Base-by-base conservation (phyloP, 2,329 filamentous ascomycete genomes). In the Mycogone perniciosa region DNA sequence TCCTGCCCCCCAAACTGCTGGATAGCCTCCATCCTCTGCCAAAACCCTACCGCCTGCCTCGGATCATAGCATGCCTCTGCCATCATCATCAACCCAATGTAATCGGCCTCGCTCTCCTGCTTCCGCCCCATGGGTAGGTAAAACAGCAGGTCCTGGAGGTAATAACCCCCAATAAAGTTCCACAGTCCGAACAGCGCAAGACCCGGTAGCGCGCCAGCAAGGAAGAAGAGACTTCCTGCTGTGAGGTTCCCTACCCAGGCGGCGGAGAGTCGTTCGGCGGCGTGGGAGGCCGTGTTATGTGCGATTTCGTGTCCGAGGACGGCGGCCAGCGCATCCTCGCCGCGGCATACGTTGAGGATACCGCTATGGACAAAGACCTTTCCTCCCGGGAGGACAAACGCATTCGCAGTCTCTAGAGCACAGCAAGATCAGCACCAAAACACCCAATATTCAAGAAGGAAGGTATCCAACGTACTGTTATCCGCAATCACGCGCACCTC, bases 81-180 rank as follows among this genome's bases (percentile, higher is more conserved):
- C 85, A 91, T 91, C 77, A 91, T 86, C 77, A 91, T 81, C 33
- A 91, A 67, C 0, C 88, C 88, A 44, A 91, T 89, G 60, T 87
- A 88, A 62, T 92, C 88, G 0, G 88, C 88, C 70, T 92, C 87
- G 44, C 76, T 81, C 73, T 87, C 88, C 69, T 90, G 86, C 62
- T 76, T 78, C 44, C 88, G 74, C 43, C 80, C 81, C 64, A 86
- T 87, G 1, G 87, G 88, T 54, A 79, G 72, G 44, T 74, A 75
- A 62, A 89, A 81, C n/a, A 84, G 76, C 11, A 87, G 64, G 46
- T 87, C 76, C 30, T 86, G 68, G 26, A 84, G 48, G 62, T 70
- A 53, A 52, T 61, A 64, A 2, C 77, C 68, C 2, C 75, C 71
- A 20, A 78, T 58, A 5, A 75, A 64, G 9, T 65, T 74, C 62